Evolutionary conservation across 2,329 filamentous ascomycete species (phyloP).

Genomic region (Hymenoscyphus fraxineus): DNA sequence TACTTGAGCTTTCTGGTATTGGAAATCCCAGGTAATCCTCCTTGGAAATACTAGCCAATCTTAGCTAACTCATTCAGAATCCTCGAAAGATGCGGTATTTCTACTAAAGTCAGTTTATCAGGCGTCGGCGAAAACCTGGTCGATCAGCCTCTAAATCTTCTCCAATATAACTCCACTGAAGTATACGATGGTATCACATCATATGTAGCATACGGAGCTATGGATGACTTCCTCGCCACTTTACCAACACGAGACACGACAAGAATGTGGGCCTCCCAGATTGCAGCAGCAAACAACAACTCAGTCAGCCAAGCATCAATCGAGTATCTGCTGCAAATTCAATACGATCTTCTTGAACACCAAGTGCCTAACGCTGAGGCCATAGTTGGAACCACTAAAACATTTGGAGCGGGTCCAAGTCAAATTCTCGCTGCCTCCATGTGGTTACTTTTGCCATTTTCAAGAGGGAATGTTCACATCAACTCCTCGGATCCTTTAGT

Average conservation of each 20-base stretch:
- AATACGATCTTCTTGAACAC: slow-evolving; percentile 46
- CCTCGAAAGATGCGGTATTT: slow-evolving; percentile 15
- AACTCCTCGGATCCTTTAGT: slow-evolving; percentile 35
- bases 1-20: slow-evolving; percentile 38
- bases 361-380: slow-evolving; percentile 46
- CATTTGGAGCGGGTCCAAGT: slow-evolving; percentile 14
- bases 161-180: slow-evolving; percentile 26
- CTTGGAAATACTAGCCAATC: background rate
- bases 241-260: slow-evolving; percentile 4
- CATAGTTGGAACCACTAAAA: slow-evolving; percentile 33
- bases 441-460: slow-evolving; percentile 41
- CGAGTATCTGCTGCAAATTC: slow-evolving; percentile 42
- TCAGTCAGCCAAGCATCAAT: slow-evolving; percentile 32
- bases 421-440: slow-evolving; percentile 37
- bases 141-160: slow-evolving; percentile 24
- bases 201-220: slow-evolving; percentile 17
- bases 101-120: slow-evolving; percentile 17
- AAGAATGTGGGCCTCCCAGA: slow-evolving; percentile 3
- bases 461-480: slow-evolving; percentile 43
- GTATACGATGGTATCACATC: slow-evolving; percentile 15
- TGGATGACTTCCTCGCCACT: slow-evolving; percentile 21
- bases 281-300: slow-evolving; percentile 26
- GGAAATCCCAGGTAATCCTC: slow-evolving; percentile 22
- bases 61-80: slow-evolving; percentile 12
- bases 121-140: slow-evolving; percentile 29